Base-by-base conservation (phyloP, 2,329 filamentous ascomycete species). In the Ramularia endophylla region DNA sequence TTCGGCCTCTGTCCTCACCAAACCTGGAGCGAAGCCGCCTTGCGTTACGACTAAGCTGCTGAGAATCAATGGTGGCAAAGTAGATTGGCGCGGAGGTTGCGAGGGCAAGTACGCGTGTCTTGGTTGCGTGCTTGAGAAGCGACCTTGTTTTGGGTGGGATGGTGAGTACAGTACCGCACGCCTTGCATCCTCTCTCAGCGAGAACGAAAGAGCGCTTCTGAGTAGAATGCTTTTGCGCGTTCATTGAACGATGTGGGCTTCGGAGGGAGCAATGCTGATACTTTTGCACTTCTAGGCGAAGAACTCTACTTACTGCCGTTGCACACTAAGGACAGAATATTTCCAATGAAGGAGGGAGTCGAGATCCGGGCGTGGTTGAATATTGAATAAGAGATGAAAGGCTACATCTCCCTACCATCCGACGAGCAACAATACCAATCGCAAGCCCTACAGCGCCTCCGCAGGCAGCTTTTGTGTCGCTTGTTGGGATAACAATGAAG, bases 281-380 rank as follows among this genome's bases (percentile, higher is more conserved):
- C n/a, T n/a, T n/a, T n/a, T n/a, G 48, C 44, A 8, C 55, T 52
- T 52, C 41, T 38, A 32, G 45, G 43, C 8, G 51, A 52, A 27
- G 53, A 53, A 34, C 56, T 58, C 18, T 45, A 46, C 42, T 40
- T 57, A 17, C 43, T 59, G 44, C 55, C 57, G 17, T 36, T 59
- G 46, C 50, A 56, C 40, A 43, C 50, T 27, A 37, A 50, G 5
- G 55, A 58, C 44, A 40, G 55, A 11, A 47, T 38, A 30, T 43
- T 13, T 35, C 41, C 34, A 30, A 40, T 54, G 2, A 38, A 44
- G 47, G 41, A 43, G 28, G 52, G 44, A 11, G 44, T 45, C 27
- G 54, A 56, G 44, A 47, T 56, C 29, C 41, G 49, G 35, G 47
- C 47, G 39, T 58, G 55, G 55, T 9, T 58, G 18, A 54, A 55